A percentile compares a stretch with the other conserved stretches of the same genome.
phyloP scores from a whole-genome alignment of 2,329 filamentous ascomycete genomes.

The Ophiocordyceps robertsii region DNA sequence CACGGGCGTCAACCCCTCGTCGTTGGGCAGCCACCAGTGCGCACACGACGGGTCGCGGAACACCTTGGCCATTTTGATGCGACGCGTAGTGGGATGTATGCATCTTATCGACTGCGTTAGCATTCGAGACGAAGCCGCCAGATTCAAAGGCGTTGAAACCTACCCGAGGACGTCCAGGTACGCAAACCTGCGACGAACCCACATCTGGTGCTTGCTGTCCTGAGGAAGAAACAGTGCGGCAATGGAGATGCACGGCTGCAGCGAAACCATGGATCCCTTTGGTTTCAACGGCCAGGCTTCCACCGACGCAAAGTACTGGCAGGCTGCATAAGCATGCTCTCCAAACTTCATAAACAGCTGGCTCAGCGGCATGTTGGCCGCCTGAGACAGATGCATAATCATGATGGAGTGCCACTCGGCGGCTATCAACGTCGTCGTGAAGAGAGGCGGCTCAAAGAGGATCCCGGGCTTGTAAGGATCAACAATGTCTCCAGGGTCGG shows the following conservation, averaged over 20 bases:
- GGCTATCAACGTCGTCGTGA: conserved; percentile 58
- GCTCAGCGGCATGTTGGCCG: conserved; percentile 40
- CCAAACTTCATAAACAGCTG: conserved; percentile 39
- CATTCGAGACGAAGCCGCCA: not conserved
- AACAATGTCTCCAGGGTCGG: conserved; percentile 53
- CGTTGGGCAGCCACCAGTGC: conserved; percentile 82
- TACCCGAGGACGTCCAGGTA: conserved; percentile 68
- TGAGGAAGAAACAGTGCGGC: conserved; percentile 68
- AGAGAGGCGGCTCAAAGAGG: conserved; percentile 59
- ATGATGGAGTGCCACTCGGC: conserved; percentile 69
- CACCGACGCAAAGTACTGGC: conserved; percentile 68
- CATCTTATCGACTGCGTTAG: conserved; percentile 44
- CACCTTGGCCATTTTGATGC: conserved; percentile 59
- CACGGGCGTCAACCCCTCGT: conserved; percentile 61
- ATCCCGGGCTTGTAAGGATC: conserved; percentile 56
- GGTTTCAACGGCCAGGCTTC: conserved; percentile 58
- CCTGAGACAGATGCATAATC: conserved; percentile 70
- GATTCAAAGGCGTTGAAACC: conserved; percentile 14
- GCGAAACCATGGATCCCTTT: conserved; percentile 55
- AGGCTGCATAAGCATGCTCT: conserved; percentile 53
- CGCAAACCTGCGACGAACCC: conserved; percentile 70
- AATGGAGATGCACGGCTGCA: conserved; percentile 66
- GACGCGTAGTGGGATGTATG: conserved; percentile 64
- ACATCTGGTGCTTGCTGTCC: conserved; percentile 59
- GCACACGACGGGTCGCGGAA: conserved; percentile 61